Percentiles rank a stretch among this genome's conserved stretches.
Evolutionary conservation across 768 basidiomycete genomes (phyloP).

Genomic region (Boletus subparvulus): DNA sequence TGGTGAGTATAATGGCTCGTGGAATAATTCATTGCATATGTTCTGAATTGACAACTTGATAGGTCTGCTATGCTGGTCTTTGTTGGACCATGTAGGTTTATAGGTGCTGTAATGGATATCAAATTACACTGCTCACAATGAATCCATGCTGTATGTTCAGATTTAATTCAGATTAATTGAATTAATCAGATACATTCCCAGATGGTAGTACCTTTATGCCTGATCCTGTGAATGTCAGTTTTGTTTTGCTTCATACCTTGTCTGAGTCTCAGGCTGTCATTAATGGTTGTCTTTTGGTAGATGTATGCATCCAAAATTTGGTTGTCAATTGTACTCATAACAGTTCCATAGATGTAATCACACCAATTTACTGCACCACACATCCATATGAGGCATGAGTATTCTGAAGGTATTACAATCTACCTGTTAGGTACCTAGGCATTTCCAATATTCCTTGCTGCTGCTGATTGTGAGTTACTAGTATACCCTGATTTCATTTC

Average conservation of each 20-base stretch:
- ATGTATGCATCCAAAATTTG: background rate
- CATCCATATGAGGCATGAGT: background rate
- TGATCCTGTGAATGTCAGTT: background rate
- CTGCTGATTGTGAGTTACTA: background rate
- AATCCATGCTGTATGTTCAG: background rate
- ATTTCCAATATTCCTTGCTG: background rate
- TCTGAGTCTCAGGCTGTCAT: too few species aligned
- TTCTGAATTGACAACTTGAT: too few species aligned
- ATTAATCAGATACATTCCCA: background rate
- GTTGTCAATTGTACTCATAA: background rate
- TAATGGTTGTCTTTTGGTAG: background rate
- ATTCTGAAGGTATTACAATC: background rate
- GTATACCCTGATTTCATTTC: too few species aligned
- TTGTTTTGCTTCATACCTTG: too few species aligned
- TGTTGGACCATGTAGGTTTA: background rate
- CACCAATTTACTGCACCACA: background rate
- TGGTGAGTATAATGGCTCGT: background rate
- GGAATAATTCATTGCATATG: background rate
- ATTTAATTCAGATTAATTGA: background rate
- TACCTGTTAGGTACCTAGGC: background rate
- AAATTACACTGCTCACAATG: background rate
- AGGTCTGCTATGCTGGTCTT: conserved; percentile 7
- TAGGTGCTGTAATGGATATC: background rate
- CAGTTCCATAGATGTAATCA: conserved; percentile 3
- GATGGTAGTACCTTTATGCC: background rate